Base-by-base conservation (phyloP, 169 alveolate genomes). In the Plasmodium adleri region DNA sequence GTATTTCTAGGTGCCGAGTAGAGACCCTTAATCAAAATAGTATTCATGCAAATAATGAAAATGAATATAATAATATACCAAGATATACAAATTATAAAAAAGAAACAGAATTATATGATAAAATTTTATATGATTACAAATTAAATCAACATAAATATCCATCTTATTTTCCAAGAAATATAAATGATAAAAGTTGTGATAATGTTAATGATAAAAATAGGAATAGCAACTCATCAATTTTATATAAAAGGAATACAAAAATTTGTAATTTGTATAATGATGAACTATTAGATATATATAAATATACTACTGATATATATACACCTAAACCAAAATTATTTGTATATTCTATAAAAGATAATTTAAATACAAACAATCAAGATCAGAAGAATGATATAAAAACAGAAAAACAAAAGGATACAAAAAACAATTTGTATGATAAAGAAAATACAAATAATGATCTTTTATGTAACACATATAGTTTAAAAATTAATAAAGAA, bases 401-500 rank as follows among this genome's bases (percentile, higher is more conserved):
- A 22, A 28, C n/a, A 8, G 28, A 5, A 32, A 32, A 32, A 32
- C 8, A 32, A 32, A 32, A 32, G 1, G 45, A 32, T 32, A 32
- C 45, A 63, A 24, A 32, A 63, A 24, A 32, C 6, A 32, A 32
- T 5, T 0, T 32, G 45, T 32, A 32, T 32, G 45, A 32, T 32
- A 32, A 32, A 32, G 45, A 32, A 32, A 3, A 32, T 7, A 0
- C 6, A 32, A 32, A 32, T 4, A 32, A 32, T 32, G 45, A 32
- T 32, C 8, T 32, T 32, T 32, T 32, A 32, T 4, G 1, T 32
- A 9, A 45, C 13, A 15, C 1, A 9, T 20, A 43, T 9, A 52
- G 3, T 52, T 70, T 76, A 54, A 67, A 76, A 64, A 76, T 76
- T 20, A 76, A 76, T 50, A 76, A 76, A 32, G 88, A 66, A 62